Evolutionary conservation across 2,329 filamentous ascomycete species (phyloP).

Genomic region (Proliferodiscus dingleyae): DNA sequence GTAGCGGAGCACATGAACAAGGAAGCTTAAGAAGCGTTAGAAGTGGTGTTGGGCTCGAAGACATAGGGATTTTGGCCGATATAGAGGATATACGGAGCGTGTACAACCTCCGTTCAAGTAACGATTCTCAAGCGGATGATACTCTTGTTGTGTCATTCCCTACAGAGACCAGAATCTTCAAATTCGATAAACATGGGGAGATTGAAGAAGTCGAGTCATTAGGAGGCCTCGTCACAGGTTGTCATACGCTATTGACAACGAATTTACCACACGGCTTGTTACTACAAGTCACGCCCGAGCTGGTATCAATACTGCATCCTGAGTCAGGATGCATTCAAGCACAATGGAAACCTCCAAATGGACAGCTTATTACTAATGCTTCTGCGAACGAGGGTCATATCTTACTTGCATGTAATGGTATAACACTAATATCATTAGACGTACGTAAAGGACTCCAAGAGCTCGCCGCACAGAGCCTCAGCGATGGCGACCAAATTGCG

Average conservation of each 20-base stretch:
- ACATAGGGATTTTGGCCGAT: conserved; percentile 75
- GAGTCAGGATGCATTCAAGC: conserved; percentile 53
- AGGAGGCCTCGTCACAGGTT: conserved; percentile 62
- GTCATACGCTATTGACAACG: conserved; percentile 65
- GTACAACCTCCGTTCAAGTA: conserved; percentile 59
- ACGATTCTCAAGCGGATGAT: conserved; percentile 51
- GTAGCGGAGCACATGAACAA: conserved; percentile 84
- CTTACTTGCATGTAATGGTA: conserved; percentile 71
- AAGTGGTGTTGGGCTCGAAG: conserved; percentile 89
- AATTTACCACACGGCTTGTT: conserved; percentile 61
- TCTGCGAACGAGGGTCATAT: conserved; percentile 67
- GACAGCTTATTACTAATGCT: conserved; percentile 66
- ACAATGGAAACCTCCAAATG: conserved; percentile 51
- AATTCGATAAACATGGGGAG: conserved; percentile 66
- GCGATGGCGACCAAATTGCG: conserved; percentile 70
- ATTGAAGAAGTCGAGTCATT: conserved; percentile 84
- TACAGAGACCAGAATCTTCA: conserved; percentile 77
- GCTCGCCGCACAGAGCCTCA: conserved; percentile 55
- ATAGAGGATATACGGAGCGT: conserved; percentile 69
- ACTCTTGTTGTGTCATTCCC: conserved; percentile 76
- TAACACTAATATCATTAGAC: conserved; percentile 64
- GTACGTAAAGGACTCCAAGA: conserved; percentile 54
- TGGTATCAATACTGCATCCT: conserved; percentile 57
- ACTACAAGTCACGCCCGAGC: conserved; percentile 69
- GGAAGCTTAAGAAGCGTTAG: conserved; percentile 85